phyloP scores from a whole-genome alignment of 306 rosid genomes.

The Hippophae rhamnoides region DNA sequence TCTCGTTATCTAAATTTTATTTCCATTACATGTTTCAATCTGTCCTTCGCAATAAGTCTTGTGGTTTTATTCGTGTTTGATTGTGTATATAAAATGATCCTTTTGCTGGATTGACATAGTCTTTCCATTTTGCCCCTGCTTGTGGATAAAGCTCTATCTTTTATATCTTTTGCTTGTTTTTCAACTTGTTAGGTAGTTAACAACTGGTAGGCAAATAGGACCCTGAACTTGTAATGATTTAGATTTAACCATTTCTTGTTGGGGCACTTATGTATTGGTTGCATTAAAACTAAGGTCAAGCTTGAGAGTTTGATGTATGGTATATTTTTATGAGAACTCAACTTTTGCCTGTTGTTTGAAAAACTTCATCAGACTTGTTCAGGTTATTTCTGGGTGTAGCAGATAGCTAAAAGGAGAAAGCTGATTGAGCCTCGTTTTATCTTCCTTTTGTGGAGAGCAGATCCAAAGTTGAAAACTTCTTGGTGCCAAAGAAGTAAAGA shows the following conservation, averaged over 20 bases:
- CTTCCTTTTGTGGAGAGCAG: neutral
- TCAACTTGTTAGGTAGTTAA: neutral
- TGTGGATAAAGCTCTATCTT: conserved; percentile 9
- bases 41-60: conserved; percentile 9
- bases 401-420: neutral
- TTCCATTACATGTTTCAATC: conserved; percentile 7
- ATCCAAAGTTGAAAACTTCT: neutral
- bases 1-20: conserved; percentile 9
- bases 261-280: conserved; percentile 3
- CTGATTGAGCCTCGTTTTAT: neutral
- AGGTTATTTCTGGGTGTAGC: neutral
- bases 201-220: conserved; percentile 5
- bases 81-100: neutral
- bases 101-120: conserved; percentile 3
- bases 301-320: conserved; percentile 8
- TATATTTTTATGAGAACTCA: conserved; percentile 3
- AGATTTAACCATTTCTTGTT: neutral
- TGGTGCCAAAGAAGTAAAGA: neutral
- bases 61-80: conserved; percentile 8
- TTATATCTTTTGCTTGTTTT: conserved; percentile 12
- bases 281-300: conserved; percentile 16
- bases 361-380: conserved; percentile 1
- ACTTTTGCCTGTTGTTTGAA: neutral
- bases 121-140: conserved; percentile 10
- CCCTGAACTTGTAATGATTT: conserved; percentile 8